Conservation (phyloP, 306 rosid species). For the Lathyrus aphaca region DNA sequence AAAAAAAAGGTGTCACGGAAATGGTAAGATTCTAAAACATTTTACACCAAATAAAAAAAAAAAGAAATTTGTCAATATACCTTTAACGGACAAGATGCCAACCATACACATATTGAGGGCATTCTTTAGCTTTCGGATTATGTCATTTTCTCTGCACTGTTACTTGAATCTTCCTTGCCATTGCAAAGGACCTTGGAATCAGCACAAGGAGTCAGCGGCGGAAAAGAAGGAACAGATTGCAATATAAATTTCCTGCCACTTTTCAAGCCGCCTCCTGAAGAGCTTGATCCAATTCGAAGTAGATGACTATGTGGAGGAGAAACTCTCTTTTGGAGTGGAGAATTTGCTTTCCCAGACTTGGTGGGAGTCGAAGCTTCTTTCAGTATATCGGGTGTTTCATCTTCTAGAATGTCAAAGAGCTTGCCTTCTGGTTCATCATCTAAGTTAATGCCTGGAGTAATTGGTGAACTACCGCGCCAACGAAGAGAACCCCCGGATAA, state of each 20-base stretch:
- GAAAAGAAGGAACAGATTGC: slow-evolving; percentile 59
- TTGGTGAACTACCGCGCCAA: slow-evolving; percentile 52
- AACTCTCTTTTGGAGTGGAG: slow-evolving; percentile 71
- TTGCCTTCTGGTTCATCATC: slow-evolving; percentile 43
- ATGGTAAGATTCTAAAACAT: slow-evolving; percentile 2
- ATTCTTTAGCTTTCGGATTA: slow-evolving; percentile 27
- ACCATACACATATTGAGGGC: slow-evolving; percentile 27
- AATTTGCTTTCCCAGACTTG: slow-evolving; percentile 53
- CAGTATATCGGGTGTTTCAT: slow-evolving; percentile 62
- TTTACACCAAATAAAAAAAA: not conserved
- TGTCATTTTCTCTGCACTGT: slow-evolving; percentile 33
- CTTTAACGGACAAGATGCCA: slow-evolving; percentile 33
- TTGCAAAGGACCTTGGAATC: slow-evolving; percentile 39
- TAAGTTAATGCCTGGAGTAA: slow-evolving; percentile 47
- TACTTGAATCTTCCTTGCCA: slow-evolving; percentile 34
- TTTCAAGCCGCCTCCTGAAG: slow-evolving; percentile 56
- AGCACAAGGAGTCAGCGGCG: slow-evolving; percentile 63
- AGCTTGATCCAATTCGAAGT: slow-evolving; percentile 48
- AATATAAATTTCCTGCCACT: slow-evolving; percentile 58
- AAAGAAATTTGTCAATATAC: slow-evolving; percentile 14
- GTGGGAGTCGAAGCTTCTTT: slow-evolving; percentile 50
- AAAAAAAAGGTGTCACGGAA: slow-evolving; percentile 7
- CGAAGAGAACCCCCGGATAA: slow-evolving; percentile 43
- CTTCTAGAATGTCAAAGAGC: slow-evolving; percentile 52
- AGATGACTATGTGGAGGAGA: slow-evolving; percentile 63